Conservation (phyloP, 1,139 yeast species). For the Pneumocystis sp. region DNA sequence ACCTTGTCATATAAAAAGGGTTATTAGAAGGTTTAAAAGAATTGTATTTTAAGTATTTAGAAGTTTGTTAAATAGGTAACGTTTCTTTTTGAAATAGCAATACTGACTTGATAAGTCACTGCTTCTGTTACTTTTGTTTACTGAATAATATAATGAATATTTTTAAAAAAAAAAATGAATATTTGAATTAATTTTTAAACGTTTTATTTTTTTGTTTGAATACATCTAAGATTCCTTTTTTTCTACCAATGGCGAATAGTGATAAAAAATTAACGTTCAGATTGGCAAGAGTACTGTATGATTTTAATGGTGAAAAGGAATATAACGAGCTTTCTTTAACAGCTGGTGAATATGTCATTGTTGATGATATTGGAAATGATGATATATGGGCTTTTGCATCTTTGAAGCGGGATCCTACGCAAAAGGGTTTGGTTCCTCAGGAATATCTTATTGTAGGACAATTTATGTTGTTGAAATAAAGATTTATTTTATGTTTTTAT, state of each 20-base stretch:
- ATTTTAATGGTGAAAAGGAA: not conserved
- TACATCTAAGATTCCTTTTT: not conserved
- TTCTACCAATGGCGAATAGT: not conserved
- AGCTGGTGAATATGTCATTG: not conserved
- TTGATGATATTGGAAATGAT: not conserved
- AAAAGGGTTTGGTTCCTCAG: not conserved
- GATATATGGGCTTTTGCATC: not conserved
- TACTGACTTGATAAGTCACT: not conserved
- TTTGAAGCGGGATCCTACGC: not conserved
- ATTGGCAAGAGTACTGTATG: not conserved
- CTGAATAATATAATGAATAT: not conserved
- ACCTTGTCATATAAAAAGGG: not conserved
- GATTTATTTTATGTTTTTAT: not conserved
- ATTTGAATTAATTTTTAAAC: not conserved
- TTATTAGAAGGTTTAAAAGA: not conserved
- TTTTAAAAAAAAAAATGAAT: not conserved
- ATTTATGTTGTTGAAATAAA: not conserved
- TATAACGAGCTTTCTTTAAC: not conserved
- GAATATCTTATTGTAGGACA: not conserved
- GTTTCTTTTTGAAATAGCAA: not conserved
- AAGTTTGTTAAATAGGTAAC: not conserved
- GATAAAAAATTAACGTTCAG: not conserved
- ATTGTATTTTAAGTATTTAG: not conserved
- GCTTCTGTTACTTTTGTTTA: not conserved
- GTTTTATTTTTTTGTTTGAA: not conserved